Evolutionary conservation across 371 early-diverging fungal genomes (phyloP).

Genomic region (Actinomortierella ambigua): DNA sequence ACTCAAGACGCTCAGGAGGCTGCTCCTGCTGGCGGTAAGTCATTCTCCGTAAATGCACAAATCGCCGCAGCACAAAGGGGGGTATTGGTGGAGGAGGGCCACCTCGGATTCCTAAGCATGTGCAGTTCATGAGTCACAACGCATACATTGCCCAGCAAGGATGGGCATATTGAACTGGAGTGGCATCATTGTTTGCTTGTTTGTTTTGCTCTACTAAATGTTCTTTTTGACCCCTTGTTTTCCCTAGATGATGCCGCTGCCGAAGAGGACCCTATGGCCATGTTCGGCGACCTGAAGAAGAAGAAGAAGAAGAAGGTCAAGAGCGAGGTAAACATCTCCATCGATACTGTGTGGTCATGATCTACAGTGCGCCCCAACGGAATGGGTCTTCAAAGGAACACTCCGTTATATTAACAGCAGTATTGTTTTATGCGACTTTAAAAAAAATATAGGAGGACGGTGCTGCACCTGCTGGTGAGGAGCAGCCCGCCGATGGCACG

Average conservation of each 20-base stretch:
- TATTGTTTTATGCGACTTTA: constrained; percentile 9
- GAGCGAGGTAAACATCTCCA: constrained; percentile 43
- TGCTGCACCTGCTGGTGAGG: constrained; percentile 52
- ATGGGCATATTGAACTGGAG: background rate
- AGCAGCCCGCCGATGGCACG: constrained; percentile 42
- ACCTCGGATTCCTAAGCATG: background rate
- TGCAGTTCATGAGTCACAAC: background rate
- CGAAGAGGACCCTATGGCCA: constrained; percentile 71
- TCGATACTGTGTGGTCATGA: constrained; percentile 16
- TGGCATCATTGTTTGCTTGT: background rate
- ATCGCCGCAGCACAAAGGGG: constrained; percentile 13
- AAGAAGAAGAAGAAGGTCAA: constrained; percentile 91
- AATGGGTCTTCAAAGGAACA: no score
- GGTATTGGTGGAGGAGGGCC: no score
- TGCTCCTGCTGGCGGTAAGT: constrained; percentile 35
- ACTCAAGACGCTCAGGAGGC: constrained; percentile 37
- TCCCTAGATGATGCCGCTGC: constrained; percentile 45
- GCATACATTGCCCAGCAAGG: background rate
- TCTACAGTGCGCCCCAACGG: no score
- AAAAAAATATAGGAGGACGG: constrained; percentile 44
- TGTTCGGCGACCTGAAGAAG: constrained; percentile 88
- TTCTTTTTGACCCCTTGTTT: background rate
- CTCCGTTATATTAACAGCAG: no score
- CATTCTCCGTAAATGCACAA: background rate
- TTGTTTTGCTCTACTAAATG: background rate